Conservation (phyloP, 108 stramenopile species). For the Skeletonema potamos region DNA sequence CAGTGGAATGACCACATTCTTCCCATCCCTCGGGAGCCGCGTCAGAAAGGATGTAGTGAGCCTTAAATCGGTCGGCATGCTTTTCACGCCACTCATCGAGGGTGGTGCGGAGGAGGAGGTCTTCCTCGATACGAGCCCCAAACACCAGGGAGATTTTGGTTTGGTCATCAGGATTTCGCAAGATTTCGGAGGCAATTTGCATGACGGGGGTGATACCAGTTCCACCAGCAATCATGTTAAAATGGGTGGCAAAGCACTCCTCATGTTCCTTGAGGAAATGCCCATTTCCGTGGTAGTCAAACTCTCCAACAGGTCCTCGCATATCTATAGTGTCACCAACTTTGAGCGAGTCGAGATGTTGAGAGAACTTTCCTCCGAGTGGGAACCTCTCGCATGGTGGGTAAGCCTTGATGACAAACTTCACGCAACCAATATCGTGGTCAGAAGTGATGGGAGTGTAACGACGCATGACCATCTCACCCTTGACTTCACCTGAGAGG, state of each 20-base stretch:
- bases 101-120: slow-evolving; percentile 87
- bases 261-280: slow-evolving; percentile 81
- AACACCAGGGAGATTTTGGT: slow-evolving; percentile 92
- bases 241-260: slow-evolving; percentile 57
- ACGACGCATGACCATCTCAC: slow-evolving; percentile 82
- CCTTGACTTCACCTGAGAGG: slow-evolving; percentile 80
- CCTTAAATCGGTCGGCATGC: slow-evolving; percentile 85
- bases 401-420: slow-evolving; percentile 98
- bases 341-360: slow-evolving; percentile 84
- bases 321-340: slow-evolving; percentile 91
- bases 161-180: slow-evolving; percentile 79
- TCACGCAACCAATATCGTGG: slow-evolving; percentile 91
- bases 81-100: slow-evolving; percentile 87
- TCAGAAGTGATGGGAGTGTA: slow-evolving; percentile 97
- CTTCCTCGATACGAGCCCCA: slow-evolving; percentile 94
- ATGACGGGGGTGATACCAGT: slow-evolving; percentile 96
- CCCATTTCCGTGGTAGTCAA: slow-evolving; percentile 91
- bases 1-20: slow-evolving; percentile 61
- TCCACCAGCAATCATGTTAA: slow-evolving; percentile 97
- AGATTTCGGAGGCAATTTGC: slow-evolving; percentile 90
- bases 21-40: slow-evolving; percentile 75
- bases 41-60: slow-evolving; percentile 92
- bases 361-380: slow-evolving; percentile 94
- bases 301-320: slow-evolving; percentile 91
- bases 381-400: slow-evolving; percentile 88